These are phyloP conservation scores for Suillus plorans DNA, from an alignment of 768 basidiomycete species.

Conservation along the genomic window DNA sequence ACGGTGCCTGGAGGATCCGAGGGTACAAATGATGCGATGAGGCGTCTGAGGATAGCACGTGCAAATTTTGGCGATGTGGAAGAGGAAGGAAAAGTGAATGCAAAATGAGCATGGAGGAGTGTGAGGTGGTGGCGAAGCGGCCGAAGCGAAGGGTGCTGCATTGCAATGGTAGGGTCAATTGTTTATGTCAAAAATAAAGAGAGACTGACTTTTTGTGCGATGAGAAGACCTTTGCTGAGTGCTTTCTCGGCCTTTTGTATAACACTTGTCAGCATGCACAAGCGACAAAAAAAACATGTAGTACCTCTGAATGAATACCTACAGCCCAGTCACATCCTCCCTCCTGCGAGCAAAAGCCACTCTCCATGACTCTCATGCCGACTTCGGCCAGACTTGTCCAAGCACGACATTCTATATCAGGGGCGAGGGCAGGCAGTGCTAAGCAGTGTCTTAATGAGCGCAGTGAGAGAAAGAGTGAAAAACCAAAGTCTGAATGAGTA, in stretches of 20 bases:
- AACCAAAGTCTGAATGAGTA: conserved; percentile 51
- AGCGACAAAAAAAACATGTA: conserved; percentile 1
- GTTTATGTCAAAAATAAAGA: neutral
- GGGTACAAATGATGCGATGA: conserved; percentile 12
- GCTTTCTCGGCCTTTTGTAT: neutral
- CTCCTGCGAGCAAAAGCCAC: conserved; percentile 1
- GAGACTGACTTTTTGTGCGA: conserved; percentile 30
- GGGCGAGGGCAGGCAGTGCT: conserved; percentile 45
- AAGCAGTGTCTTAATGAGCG: conserved; percentile 59
- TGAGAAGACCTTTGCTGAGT: conserved; percentile 2
- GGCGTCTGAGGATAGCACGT: conserved; percentile 38
- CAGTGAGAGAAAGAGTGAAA: conserved; percentile 56
- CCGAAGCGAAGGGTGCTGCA: conserved; percentile 64
- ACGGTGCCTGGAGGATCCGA: conserved; percentile 52
- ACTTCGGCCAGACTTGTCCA: conserved; percentile 72
- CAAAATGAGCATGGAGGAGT: conserved; percentile 60
- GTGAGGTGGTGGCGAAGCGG: conserved; percentile 59
- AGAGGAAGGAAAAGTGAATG: conserved; percentile 7
- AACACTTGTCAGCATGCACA: neutral
- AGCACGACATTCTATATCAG: conserved; percentile 65
- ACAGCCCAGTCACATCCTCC: neutral
- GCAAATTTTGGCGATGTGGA: conserved; percentile 45
- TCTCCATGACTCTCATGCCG: conserved; percentile 40
- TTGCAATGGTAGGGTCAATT: conserved; percentile 7
- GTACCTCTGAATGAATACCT: neutral